Evolutionary conservation across 73 alveolate genomes (phyloP).

Genomic region (Paramecium pentaurelia): DNA sequence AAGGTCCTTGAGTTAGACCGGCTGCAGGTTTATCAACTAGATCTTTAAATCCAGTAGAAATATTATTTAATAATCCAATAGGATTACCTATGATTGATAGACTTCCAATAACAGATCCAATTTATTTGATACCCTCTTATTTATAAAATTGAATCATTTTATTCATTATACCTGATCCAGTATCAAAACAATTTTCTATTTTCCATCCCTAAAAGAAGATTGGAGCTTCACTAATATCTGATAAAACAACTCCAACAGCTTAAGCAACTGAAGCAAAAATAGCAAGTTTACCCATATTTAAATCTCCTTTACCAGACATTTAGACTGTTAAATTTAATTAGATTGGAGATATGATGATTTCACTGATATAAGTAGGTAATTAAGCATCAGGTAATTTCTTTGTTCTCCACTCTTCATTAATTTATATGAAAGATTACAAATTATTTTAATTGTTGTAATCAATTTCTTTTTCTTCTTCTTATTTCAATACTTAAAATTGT

Average conservation of each 20-base stretch:
- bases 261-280: neutral
- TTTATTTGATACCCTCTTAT: neutral
- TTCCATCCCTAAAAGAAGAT: slow-evolving; percentile 15
- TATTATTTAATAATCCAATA: slow-evolving; percentile 48
- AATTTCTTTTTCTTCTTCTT: neutral
- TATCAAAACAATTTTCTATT: slow-evolving; percentile 41
- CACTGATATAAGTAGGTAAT: slow-evolving; percentile 39
- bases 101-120: slow-evolving; percentile 2
- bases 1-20: slow-evolving; percentile 44
- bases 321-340: neutral
- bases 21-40: slow-evolving; percentile 32
- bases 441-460: neutral
- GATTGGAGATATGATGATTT: slow-evolving; percentile 21
- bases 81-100: slow-evolving; percentile 52
- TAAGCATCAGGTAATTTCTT: slow-evolving; percentile 7
- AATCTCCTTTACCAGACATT: neutral
- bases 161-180: slow-evolving; percentile 2
- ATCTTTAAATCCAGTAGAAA: slow-evolving; percentile 44
- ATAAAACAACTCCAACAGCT: slow-evolving; percentile 45
- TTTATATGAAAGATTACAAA: neutral
- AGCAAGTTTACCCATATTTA: neutral
- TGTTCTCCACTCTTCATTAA: slow-evolving; percentile 5
- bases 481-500: neutral
- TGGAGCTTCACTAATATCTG: slow-evolving; percentile 47
- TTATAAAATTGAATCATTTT: slow-evolving; percentile 27